Percentiles rank a stretch among this genome's conserved stretches.
Conservation (phyloP, 2,329 filamentous ascomycete genomes). For the Huntiella omanensis region DNA sequence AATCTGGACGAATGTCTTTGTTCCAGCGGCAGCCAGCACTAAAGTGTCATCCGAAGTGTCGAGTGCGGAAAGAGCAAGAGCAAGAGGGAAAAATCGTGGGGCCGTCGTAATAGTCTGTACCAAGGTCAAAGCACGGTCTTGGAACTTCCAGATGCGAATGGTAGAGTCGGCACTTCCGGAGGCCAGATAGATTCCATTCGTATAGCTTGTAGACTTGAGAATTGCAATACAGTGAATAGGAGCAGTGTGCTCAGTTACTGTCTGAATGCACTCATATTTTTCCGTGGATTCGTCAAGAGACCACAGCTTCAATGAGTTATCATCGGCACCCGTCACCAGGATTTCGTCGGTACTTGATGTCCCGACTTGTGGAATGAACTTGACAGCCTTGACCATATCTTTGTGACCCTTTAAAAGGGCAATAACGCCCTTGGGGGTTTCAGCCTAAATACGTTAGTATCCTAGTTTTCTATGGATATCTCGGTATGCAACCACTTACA, state of each 20-base stretch:
- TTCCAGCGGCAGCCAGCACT: conserved; percentile 71
- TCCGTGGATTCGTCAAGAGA: conserved; percentile 17
- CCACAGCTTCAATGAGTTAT: conserved; percentile 60
- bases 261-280: conserved; percentile 29
- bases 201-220: conserved; percentile 16
- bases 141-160: conserved; percentile 49
- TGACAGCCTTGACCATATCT: conserved; percentile 65
- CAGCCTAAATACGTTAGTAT: conserved; percentile 16
- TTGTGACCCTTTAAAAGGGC: conserved; percentile 56
- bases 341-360: conserved; percentile 22
- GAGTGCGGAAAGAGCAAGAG: conserved; percentile 49
- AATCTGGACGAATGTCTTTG: conserved; percentile 63
- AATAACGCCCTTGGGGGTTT: conserved; percentile 36
- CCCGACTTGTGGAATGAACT: conserved; percentile 41
- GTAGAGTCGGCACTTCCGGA: conserved; percentile 70
- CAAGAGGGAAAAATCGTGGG: conserved; percentile 67
- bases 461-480: neutral
- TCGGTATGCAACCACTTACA: conserved; percentile 29
- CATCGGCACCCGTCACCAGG: conserved; percentile 56
- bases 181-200: conserved; percentile 35
- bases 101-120: conserved; percentile 52
- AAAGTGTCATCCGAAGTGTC: conserved; percentile 31
- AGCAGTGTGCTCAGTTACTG: conserved; percentile 42
- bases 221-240: conserved; percentile 53
- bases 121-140: conserved; percentile 28